Evolutionary conservation across 306 rosid genomes (phyloP).

Genomic region (Trifolium dubium): DNA sequence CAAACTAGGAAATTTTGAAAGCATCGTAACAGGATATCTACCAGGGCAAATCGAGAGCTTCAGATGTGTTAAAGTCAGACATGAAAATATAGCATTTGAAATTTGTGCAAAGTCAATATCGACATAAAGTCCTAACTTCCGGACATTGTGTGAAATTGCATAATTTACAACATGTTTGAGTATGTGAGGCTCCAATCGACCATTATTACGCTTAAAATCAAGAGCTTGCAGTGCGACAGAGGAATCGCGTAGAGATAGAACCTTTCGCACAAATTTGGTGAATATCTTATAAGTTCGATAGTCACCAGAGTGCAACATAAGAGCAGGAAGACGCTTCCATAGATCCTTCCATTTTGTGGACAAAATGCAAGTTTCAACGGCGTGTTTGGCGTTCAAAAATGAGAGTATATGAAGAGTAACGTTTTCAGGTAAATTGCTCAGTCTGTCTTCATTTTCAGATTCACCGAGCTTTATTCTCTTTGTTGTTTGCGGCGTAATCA

Average conservation of each 20-base stretch:
- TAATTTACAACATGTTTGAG: neutral
- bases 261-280: slow-evolving; percentile 22
- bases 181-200: neutral
- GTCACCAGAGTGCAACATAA: neutral
- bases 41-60: too few species aligned
- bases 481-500: neutral
- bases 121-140: too few species aligned
- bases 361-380: slow-evolving; percentile 27
- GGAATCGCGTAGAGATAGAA: slow-evolving; percentile 25
- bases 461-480: neutral
- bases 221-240: neutral
- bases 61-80: too few species aligned
- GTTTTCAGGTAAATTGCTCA: slow-evolving; percentile 35
- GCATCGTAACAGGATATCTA: too few species aligned
- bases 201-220: neutral
- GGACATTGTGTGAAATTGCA: too few species aligned
- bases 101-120: too few species aligned
- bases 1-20: too few species aligned
- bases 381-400: slow-evolving; percentile 24
- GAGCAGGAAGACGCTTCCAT: slow-evolving; percentile 29
- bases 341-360: slow-evolving; percentile 29
- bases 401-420: slow-evolving; percentile 28
- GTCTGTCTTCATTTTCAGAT: slow-evolving; percentile 1
- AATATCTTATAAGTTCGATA: neutral
- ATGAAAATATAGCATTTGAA: too few species aligned